Conservation (phyloP, 2,329 filamentous ascomycete genomes). For the Rutstroemia sydowiana region DNA sequence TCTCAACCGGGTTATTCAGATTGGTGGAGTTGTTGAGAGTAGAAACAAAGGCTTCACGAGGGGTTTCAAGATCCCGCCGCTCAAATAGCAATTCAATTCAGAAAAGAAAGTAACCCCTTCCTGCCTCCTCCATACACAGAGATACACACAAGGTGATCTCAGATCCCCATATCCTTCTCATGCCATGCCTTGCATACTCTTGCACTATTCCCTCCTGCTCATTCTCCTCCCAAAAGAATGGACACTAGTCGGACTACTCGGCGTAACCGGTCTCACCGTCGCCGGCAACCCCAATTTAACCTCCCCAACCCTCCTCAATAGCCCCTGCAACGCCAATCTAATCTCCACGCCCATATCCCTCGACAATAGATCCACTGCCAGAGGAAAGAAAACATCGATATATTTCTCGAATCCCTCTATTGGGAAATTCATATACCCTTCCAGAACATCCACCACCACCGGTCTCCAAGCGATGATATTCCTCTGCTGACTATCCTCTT, state of each 20-base stretch:
- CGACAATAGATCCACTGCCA: slow-evolving; percentile 73
- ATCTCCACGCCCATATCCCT: slow-evolving; percentile 78
- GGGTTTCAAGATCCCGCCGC: slow-evolving; percentile 90
- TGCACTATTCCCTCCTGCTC: slow-evolving; percentile 6
- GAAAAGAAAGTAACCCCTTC: neutral
- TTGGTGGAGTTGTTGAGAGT: slow-evolving; percentile 91
- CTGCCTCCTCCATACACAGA: neutral
- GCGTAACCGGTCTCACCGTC: slow-evolving; percentile 10
- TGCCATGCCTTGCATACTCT: too few species aligned
- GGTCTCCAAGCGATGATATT: slow-evolving; percentile 97
- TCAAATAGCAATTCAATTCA: too few species aligned
- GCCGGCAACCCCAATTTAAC: slow-evolving; percentile 45
- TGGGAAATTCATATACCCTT: slow-evolving; percentile 83
- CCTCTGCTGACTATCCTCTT: slow-evolving; percentile 92
- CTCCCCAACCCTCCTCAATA: slow-evolving; percentile 80
- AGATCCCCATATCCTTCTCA: too few species aligned
- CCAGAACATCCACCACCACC: slow-evolving; percentile 92
- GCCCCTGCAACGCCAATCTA: slow-evolving; percentile 65
- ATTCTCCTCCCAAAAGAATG: slow-evolving; percentile 16
- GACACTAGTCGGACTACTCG: slow-evolving; percentile 19
- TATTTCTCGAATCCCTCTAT: slow-evolving; percentile 72
- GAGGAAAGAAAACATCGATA: slow-evolving; percentile 75
- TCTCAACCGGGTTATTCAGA: slow-evolving; percentile 89
- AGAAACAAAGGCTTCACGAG: slow-evolving; percentile 88
- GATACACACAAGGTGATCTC: too few species aligned